Conservation (phyloP, 345 rosid species). For the Dipteronia sinensis region DNA sequence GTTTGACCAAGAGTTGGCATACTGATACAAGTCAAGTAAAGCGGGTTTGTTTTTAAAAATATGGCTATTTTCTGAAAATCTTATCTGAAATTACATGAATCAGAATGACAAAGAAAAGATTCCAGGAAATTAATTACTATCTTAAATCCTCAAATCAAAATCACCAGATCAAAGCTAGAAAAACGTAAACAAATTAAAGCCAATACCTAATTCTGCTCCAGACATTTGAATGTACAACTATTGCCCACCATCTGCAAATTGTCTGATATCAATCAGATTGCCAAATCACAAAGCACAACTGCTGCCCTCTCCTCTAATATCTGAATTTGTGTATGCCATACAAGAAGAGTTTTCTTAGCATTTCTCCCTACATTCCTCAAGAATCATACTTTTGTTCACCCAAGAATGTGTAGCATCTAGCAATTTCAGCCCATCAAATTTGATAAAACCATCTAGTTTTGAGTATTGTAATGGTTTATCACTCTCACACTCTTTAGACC, state of each 20-base stretch:
- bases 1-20: too few species aligned
- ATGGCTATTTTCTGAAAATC: too few species aligned
- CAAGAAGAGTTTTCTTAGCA: constrained; percentile 26
- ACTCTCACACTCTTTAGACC: constrained; percentile 35
- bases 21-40: too few species aligned
- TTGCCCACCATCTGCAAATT: constrained; percentile 31
- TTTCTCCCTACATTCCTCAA: constrained; percentile 31
- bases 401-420: constrained; percentile 30
- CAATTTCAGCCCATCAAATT: constrained; percentile 28
- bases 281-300: constrained; percentile 42
- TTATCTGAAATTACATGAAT: too few species aligned
- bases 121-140: too few species aligned
- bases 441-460: constrained; percentile 36
- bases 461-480: constrained; percentile 32
- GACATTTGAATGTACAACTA: constrained; percentile 45
- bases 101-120: too few species aligned
- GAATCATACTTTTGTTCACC: constrained; percentile 18
- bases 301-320: constrained; percentile 30
- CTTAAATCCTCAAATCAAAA: too few species aligned
- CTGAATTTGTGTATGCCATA: neutral
- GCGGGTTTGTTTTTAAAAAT: too few species aligned
- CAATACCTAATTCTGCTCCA: constrained; percentile 45
- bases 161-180: too few species aligned
- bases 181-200: neutral
- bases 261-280: constrained; percentile 41